These are phyloP conservation scores for Mucor ambiguus DNA, from an alignment of 371 early-diverging fungal species.

Conservation along the genomic window DNA sequence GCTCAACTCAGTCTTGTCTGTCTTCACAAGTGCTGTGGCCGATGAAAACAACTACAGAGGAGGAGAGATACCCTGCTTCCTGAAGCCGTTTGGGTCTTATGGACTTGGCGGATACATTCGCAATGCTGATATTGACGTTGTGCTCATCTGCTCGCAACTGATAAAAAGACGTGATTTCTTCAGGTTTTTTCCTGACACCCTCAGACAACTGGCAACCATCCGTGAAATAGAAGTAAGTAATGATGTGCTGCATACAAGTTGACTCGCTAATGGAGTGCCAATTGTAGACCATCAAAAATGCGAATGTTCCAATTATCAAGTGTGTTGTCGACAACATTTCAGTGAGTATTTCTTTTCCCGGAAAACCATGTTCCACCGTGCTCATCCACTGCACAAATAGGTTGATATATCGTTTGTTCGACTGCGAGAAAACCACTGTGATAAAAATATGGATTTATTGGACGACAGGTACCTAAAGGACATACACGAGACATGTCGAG, in stretches of 20 bases:
- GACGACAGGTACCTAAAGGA: conserved; percentile 30
- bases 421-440: conserved; percentile 14
- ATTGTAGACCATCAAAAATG: conserved; percentile 15
- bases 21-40: neutral
- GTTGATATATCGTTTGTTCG: conserved; percentile 48
- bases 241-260: neutral
- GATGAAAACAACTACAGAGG: conserved; percentile 11
- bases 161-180: conserved; percentile 32
- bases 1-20: neutral
- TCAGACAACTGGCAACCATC: conserved; percentile 24
- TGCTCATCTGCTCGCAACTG: conserved; percentile 26
- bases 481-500: conserved; percentile 31
- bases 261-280: neutral
- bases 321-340: conserved; percentile 37
- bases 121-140: conserved; percentile 42
- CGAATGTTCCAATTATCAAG: conserved; percentile 46
- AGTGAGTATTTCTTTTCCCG: conserved; percentile 14
- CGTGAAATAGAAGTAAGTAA: conserved; percentile 35
- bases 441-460: conserved; percentile 26
- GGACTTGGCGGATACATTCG: conserved; percentile 36
- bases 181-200: conserved; percentile 16
- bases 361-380: neutral
- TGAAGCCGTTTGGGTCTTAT: conserved; percentile 46
- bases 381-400: conserved; percentile 5
- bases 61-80: conserved; percentile 15